Evolutionary conservation across 2,329 filamentous ascomycete species (phyloP), one percentile per base, ranked within the genome.

Genomic region (Hypoxylon sp.): DNA sequence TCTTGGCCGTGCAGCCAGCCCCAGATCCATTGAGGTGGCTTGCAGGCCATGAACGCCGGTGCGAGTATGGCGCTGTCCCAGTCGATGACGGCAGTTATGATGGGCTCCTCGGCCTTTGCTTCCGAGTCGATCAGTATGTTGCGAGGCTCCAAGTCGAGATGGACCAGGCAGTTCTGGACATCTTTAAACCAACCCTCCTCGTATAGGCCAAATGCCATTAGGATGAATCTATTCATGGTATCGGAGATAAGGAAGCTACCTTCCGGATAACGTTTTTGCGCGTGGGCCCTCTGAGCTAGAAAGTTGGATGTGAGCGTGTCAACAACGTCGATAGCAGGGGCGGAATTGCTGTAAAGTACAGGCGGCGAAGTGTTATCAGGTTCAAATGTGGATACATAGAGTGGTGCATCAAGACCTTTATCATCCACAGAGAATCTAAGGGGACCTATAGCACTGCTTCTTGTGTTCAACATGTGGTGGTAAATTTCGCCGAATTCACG

Each of bases 1-100:
- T 56, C 49, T 19, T 62, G 59, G 4, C 60, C 38, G 5, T 60
- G 45, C 6, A 54, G 38, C 49, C 57, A 55, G 9, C 15, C 35
- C 68, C 69, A 73, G 0, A 72, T 29, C 65, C 65, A 72, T 6
- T 59, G 48, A 0, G 69, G 70, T 0, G 69, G 63, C 6, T 51
- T 30, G 29, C 68, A 70, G 1, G 61, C 59, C 47, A 71, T 56
- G 43, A 71, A 70, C 6, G 54, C 50, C 0, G 69, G 69, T 0
- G 57, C 69, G 20, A 73, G 58, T 0, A 62, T 21, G 3, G 70
- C 68, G 13, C 47, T 52, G 25, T 72, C 70, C 68, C 69, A 71
- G 47, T 71, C 68, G 1, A 71, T 55, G 12, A 58, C n/a, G 2
- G 21, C 42, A 2, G 46, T 37, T 20, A 72, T 61, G 7, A 57